Evolutionary conservation across 768 basidiomycete species (phyloP), one percentile per base, ranked within the genome.

Genomic region (Suillus bovinus): DNA sequence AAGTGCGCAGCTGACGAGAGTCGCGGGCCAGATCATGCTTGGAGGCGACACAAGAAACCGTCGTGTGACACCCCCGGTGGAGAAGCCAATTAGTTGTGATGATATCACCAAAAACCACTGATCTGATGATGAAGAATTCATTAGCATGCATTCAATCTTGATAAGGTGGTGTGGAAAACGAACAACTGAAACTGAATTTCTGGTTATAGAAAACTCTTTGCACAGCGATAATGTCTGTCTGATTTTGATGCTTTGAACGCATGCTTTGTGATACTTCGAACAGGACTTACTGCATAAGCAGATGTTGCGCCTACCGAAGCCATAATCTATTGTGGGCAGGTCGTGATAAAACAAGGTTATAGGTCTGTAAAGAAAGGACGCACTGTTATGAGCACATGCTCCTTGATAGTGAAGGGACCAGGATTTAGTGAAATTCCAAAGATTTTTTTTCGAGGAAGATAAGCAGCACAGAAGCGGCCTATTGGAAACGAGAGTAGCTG

Each of bases 81-180:
- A 92, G 78, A 93, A 93, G 14, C 93, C 91, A 59, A 93, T 91
- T 60, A 91, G 76, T 68, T 89, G 87, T 1, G 87, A 86, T 34
- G 85, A 87, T 76, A 92, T 85, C 29, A 93, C 88, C 24, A 92
- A 75, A 73, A 92, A 84, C 87, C 90, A 89, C 76, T 91, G 89
- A 72, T 92, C 90, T 83, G 64, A 70, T 61, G 83, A 54, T 44
- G 66, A 61, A 66, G 16, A 31, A 57, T 20, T 10, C n/a, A 36
- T 41, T 22, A 58, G 52, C 17, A 34, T 13, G 29, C n/a, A 36
- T 52, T 60, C 27, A 47, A 38, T 31, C 31, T 61, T 39, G 62
- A 55, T 56, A 58, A 22, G 17, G 49, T 46, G 20, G 17, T 9
- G 27, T 29, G 29, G 14, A 49, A 36, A 10, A 74, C 84, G 62